phyloP scores from a whole-genome alignment of 78 protist genomes.

The Dictyostelium citrinum region DNA sequence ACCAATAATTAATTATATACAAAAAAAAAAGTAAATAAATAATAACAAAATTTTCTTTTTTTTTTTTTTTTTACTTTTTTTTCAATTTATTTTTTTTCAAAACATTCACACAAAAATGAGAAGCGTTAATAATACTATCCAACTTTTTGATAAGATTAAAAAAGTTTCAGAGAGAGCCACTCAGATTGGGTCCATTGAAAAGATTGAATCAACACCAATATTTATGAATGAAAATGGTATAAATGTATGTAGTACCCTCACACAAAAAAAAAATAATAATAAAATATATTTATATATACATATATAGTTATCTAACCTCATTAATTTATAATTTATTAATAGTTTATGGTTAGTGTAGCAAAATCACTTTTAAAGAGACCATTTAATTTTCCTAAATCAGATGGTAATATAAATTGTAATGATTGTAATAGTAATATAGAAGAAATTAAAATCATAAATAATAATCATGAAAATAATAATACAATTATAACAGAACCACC shows the following conservation, averaged over 20 bases:
- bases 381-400: constrained; percentile 42
- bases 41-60: background rate
- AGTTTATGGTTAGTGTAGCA: constrained; percentile 75
- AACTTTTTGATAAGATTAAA: constrained; percentile 21
- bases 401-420: background rate
- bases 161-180: constrained; percentile 71
- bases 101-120: background rate
- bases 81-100: background rate
- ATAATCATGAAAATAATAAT: background rate
- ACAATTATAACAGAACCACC: background rate
- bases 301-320: too few species aligned
- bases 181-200: constrained; percentile 53
- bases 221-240: constrained; percentile 46
- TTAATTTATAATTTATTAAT: too few species aligned
- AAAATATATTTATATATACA: too few species aligned
- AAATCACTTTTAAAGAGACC: constrained; percentile 66
- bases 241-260: constrained; percentile 10
- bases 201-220: constrained; percentile 59
- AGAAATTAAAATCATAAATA: background rate
- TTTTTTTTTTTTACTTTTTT: background rate
- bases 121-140: background rate
- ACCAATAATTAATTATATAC: too few species aligned
- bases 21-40: too few species aligned
- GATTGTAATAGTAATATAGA: background rate
- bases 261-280: background rate